phyloP scores from a whole-genome alignment of 257 asterid genomes.

The Coffea canephora region DNA sequence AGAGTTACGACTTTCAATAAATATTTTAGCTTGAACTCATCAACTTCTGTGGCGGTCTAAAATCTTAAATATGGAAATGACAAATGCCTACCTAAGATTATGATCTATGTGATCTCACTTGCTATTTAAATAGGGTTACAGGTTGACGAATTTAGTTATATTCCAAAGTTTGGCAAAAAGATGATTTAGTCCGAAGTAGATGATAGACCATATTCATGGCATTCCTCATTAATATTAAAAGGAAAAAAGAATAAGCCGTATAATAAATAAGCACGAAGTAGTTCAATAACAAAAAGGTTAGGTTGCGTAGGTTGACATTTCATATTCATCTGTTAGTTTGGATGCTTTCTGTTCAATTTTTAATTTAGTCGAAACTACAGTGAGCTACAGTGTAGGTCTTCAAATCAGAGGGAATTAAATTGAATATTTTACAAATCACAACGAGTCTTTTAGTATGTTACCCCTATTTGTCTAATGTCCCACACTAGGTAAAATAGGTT shows the following conservation, averaged over 20 bases:
- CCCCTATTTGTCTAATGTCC: too few species aligned
- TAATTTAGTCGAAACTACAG: too few species aligned
- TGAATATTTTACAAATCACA: too few species aligned
- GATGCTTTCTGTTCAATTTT: neutral
- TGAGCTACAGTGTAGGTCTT: too few species aligned
- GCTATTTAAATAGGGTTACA: neutral
- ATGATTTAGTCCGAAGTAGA: neutral
- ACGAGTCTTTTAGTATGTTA: too few species aligned
- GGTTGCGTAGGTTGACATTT: too few species aligned
- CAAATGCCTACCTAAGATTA: neutral
- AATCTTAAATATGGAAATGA: neutral
- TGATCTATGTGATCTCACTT: neutral
- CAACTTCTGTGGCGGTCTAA: neutral
- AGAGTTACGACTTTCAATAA: neutral
- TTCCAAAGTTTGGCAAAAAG: neutral
- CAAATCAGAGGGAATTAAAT: too few species aligned
- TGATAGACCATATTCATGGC: neutral
- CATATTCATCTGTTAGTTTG: too few species aligned
- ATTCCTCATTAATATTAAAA: neutral
- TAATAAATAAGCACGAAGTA: neutral
- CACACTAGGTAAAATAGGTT: too few species aligned
- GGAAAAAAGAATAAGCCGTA: too few species aligned
- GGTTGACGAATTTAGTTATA: conserved; percentile 9
- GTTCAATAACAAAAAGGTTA: neutral
- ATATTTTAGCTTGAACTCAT: neutral